These are phyloP conservation scores for Brassica rapa DNA, from an alignment of 345 rosid genomes.

Conservation along the genomic window DNA sequence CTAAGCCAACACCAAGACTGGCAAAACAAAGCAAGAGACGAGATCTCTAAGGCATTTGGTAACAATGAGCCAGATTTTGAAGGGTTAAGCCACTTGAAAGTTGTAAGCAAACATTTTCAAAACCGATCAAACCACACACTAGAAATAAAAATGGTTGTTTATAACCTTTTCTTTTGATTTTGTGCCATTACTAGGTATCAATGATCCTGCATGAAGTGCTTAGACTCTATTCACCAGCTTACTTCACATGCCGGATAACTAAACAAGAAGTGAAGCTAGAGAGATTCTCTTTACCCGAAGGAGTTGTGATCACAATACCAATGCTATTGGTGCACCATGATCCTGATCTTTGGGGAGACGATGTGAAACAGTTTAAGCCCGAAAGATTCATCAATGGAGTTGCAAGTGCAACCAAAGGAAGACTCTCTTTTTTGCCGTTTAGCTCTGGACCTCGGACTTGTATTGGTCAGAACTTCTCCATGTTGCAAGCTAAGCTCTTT, in stretches of 20 bases:
- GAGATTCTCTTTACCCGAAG: constrained; percentile 38
- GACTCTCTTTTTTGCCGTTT: constrained; percentile 50
- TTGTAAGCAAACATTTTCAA: constrained; percentile 36
- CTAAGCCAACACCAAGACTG: constrained; percentile 56
- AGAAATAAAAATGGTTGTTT: neutral
- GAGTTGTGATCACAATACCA: constrained; percentile 42
- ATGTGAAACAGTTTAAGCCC: constrained; percentile 44
- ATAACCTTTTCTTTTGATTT: neutral
- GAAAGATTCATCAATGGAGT: constrained; percentile 42
- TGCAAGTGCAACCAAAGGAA: constrained; percentile 47
- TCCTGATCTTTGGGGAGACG: constrained; percentile 48
- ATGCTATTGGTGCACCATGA: constrained; percentile 46
- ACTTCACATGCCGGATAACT: constrained; percentile 35
- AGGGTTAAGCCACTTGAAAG: constrained; percentile 43
- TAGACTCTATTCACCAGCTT: constrained; percentile 43
- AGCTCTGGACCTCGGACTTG: constrained; percentile 55
- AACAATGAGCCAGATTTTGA: constrained; percentile 45
- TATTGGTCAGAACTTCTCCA: constrained; percentile 54
- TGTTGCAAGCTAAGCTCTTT: constrained; percentile 51
- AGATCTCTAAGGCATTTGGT: constrained; percentile 45
- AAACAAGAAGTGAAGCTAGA: constrained; percentile 45
- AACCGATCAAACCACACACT: neutral
- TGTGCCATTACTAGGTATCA: constrained; percentile 24
- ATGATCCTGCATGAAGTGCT: constrained; percentile 45
- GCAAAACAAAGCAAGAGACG: constrained; percentile 61